These are phyloP conservation scores for Hypholoma fasciculare DNA, from an alignment of 768 basidiomycete genomes.

Conservation along the genomic window DNA sequence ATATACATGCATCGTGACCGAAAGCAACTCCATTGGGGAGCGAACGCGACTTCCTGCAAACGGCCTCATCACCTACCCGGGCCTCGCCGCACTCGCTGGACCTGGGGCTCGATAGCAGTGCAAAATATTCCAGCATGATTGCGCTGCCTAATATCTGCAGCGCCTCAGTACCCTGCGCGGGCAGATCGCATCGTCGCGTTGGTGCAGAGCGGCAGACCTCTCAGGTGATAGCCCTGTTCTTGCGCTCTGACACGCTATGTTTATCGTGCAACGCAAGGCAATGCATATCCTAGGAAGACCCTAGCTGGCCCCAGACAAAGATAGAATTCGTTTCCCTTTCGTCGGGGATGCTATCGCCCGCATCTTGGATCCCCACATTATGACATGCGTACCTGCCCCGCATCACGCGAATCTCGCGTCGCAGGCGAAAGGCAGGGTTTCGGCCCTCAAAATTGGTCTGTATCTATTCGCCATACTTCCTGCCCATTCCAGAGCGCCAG, in stretches of 20 bases:
- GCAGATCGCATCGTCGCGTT: no score
- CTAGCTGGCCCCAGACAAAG: background rate
- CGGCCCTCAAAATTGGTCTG: background rate
- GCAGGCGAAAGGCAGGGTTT: background rate
- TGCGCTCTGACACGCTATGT: no score
- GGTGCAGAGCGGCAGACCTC: no score
- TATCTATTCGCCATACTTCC: background rate
- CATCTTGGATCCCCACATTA: slow-evolving; percentile 10
- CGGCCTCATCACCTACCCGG: background rate
- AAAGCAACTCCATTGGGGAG: background rate
- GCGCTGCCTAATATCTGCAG: background rate
- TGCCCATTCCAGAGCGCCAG: background rate
- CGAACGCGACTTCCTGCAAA: background rate
- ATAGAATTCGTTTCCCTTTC: background rate
- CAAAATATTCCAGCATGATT: background rate
- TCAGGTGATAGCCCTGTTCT: no score
- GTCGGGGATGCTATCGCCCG: background rate
- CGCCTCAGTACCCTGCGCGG: background rate
- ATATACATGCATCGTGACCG: background rate
- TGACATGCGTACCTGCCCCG: slow-evolving; percentile 11
- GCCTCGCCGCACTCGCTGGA: background rate
- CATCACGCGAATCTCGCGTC: slow-evolving; percentile 12
- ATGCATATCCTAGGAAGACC: background rate
- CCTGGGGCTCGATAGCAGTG: background rate
- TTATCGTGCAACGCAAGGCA: no score